Evolutionary conservation across 2,329 filamentous ascomycete species (phyloP).

Genomic region (Colletotrichum melonis): DNA sequence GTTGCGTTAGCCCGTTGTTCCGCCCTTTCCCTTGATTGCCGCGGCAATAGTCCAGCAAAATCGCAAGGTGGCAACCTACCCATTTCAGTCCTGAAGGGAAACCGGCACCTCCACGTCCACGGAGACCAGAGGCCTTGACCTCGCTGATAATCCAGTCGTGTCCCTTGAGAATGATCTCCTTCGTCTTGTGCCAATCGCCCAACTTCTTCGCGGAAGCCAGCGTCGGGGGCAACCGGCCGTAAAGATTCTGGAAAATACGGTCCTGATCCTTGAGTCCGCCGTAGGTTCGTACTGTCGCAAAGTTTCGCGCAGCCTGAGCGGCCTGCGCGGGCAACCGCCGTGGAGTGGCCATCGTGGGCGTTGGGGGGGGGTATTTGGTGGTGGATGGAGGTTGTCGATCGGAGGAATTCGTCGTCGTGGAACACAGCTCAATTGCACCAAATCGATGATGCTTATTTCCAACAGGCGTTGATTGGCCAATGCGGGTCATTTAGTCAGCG

Average conservation of each 20-base stretch:
- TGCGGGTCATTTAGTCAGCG: conserved; percentile 45
- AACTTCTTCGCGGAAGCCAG: conserved; percentile 96
- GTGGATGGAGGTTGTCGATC: conserved; percentile 44
- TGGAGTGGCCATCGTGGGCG: conserved; percentile 56
- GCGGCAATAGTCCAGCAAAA: conserved; percentile 12
- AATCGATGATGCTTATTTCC: conserved; percentile 35
- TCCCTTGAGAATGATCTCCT: conserved; percentile 96
- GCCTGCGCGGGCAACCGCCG: conserved; percentile 43
- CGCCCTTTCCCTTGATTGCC: conserved; percentile 19
- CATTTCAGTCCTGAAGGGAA: conserved; percentile 99
- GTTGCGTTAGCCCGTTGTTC: conserved; percentile 10
- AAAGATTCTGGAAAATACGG: conserved; percentile 98
- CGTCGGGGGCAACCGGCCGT: conserved; percentile 91
- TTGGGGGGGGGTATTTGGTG: conserved; percentile 40
- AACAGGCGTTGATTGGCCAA: conserved; percentile 54
- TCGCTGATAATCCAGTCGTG: conserved; percentile 99
- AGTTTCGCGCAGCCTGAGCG: conserved; percentile 46
- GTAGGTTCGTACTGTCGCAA: conserved; percentile 84
- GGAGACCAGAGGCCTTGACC: conserved; percentile 94
- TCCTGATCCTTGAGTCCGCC: conserved; percentile 96
- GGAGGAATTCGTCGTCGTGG: conserved; percentile 33
- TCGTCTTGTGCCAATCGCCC: conserved; percentile 99
- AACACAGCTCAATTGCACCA: conserved; percentile 28
- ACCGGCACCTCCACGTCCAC: conserved; percentile 95
- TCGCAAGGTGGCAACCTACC: conserved; percentile 66